Base-by-base conservation (phyloP, 2,329 filamentous ascomycete species). In the Alternaria postmessia region DNA sequence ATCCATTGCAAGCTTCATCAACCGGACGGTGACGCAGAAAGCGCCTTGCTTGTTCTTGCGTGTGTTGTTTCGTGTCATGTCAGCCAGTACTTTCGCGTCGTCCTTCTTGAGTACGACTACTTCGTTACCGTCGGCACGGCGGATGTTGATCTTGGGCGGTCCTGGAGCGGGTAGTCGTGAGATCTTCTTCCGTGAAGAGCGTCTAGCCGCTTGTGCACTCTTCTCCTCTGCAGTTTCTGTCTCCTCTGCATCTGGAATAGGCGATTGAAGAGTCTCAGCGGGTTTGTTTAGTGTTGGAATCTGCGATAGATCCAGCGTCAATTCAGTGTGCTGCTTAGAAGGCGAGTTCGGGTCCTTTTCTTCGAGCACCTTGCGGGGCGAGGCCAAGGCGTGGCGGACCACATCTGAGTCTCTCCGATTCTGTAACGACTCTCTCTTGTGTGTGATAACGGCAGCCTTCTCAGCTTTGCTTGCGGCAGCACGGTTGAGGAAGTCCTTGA, bases 11-110 rank as follows among this genome's bases (percentile, higher is more conserved):
- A 85, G 71, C 57, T 81, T 81, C 24, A 77, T 71, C 11, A 85
- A 70, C 32, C 80, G 76, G 8, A 80, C 64, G n/a, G 69, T 73
- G 44, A 83, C 82, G 53, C 80, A 70, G 24, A 84, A 64, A 16
- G 79, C 76, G 24, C 79, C 80, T 46, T 80, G 79, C 59, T 84
- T 85, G 70, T 85, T 85, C 69, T 81, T 82, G 41, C 80, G 76
- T 8, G 83, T 85, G 65, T 85, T 85, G 51, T 72, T 74, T 34
- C 79, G 77, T 1, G 83, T 85, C 16, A 79, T 54, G 11, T 79
- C 68, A 11, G 81, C 77, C 8, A 84, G 69, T 57, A 83, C 80
- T 60, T 85, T 83, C 16, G 82, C 81, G 58, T 85, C 82, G 6
- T 79, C 80, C 63, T 80, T 80, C 70, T 82, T 83, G 32, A 84